These are phyloP conservation scores for Fusarium graminum DNA, from an alignment of 2,329 filamentous ascomycete species.

Conservation along the genomic window DNA sequence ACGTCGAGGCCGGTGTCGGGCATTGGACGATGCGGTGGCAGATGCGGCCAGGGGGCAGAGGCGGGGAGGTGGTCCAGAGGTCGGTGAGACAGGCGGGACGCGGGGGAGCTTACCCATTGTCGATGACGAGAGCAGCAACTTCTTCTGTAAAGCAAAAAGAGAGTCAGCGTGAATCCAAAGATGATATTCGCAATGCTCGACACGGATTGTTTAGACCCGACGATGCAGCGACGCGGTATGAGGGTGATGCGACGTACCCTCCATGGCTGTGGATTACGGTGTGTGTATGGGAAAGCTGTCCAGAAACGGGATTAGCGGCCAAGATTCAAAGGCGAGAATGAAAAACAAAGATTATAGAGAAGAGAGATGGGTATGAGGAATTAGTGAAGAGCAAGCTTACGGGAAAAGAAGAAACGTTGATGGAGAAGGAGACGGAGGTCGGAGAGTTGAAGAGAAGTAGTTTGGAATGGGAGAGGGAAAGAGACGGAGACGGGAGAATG, in stretches of 20 bases:
- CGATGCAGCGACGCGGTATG: constrained; percentile 47
- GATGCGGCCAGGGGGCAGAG: constrained; percentile 36
- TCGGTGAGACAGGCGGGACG: constrained; percentile 55
- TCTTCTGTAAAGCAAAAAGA: constrained; percentile 78
- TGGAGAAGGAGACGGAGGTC: constrained; percentile 51
- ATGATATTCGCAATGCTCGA: constrained; percentile 40
- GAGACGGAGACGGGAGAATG: constrained; percentile 47
- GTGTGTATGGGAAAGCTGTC: constrained; percentile 52
- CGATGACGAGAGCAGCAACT: constrained; percentile 99
- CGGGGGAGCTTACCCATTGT: constrained; percentile 96
- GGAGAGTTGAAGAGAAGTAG: constrained; percentile 49
- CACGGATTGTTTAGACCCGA: constrained; percentile 43
- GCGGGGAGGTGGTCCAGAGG: constrained; percentile 48
- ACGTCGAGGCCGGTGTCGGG: constrained; percentile 33
- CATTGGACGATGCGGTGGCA: constrained; percentile 46
- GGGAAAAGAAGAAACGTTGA: constrained; percentile 49
- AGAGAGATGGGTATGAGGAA: constrained; percentile 37
- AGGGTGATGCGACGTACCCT: constrained; percentile 59
- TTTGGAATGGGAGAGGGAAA: constrained; percentile 50
- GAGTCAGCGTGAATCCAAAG: constrained; percentile 57
- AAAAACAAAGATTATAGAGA: constrained; percentile 44
- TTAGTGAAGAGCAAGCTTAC: constrained; percentile 45
- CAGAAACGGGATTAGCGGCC: constrained; percentile 52
- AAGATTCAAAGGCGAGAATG: constrained; percentile 36
- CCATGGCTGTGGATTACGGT: constrained; percentile 66